These are phyloP conservation scores for Capsicum pubescens DNA, from an alignment of 257 asterid species.

Conservation along the genomic window DNA sequence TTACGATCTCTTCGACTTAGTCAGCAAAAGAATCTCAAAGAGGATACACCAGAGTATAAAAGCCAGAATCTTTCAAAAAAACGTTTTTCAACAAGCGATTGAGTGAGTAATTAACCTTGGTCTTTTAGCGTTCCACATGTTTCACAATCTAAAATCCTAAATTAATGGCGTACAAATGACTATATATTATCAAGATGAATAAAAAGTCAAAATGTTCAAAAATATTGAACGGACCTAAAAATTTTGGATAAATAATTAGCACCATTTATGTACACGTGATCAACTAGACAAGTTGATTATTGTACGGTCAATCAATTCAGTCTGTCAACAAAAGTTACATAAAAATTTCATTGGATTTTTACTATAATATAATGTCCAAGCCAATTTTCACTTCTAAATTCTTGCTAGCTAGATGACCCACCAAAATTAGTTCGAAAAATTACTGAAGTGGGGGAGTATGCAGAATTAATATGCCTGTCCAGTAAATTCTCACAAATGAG, in stretches of 20 bases:
- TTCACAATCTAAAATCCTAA: neutral
- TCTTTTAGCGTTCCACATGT: neutral
- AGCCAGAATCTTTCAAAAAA: no score
- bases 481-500: no score
- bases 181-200: neutral
- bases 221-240: neutral
- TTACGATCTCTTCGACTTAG: neutral
- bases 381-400: neutral
- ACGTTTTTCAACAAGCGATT: neutral
- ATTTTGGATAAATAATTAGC: neutral
- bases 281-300: neutral
- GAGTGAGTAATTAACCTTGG: neutral
- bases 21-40: neutral
- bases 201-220: neutral
- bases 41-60: neutral
- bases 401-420: neutral
- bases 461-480: neutral
- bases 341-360: neutral
- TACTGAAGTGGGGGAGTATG: neutral
- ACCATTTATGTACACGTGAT: neutral
- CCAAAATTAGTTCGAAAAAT: neutral
- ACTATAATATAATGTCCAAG: neutral
- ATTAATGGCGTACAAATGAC: neutral
- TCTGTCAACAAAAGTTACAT: neutral
- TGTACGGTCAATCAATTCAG: constrained; percentile 4